A percentile compares a stretch with the other conserved stretches of the same genome.
These are phyloP conservation scores for Salix brachista DNA, from an alignment of 345 rosid genomes.

Conservation along the genomic window DNA sequence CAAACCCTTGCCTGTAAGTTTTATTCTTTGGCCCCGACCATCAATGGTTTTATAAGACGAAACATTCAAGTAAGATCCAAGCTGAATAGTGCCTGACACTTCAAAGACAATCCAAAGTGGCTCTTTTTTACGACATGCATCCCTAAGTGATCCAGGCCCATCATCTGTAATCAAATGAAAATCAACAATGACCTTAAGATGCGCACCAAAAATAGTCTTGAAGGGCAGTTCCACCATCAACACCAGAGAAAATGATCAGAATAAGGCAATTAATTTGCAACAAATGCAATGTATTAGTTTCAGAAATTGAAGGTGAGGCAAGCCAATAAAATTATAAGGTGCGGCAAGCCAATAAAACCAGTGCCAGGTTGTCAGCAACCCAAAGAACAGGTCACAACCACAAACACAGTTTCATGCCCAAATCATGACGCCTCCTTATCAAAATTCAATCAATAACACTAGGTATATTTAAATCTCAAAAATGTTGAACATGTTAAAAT, in stretches of 20 bases:
- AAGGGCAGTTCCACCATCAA: background rate
- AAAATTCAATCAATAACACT: constrained; percentile 1
- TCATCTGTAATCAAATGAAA: constrained; percentile 51
- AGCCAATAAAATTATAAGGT: background rate
- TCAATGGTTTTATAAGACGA: constrained; percentile 92
- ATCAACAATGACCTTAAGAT: background rate
- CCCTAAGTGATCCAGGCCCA: constrained; percentile 82
- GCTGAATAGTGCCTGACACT: constrained; percentile 70
- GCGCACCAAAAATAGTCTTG: background rate
- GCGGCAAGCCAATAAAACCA: background rate
- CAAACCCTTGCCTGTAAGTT: constrained; percentile 83
- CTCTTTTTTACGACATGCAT: constrained; percentile 70
- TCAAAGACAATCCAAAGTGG: constrained; percentile 90
- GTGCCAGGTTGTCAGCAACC: background rate
- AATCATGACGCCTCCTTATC: background rate
- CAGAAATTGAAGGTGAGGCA: background rate
- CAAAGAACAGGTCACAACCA: background rate
- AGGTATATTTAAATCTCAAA: background rate
- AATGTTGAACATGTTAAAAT: background rate
- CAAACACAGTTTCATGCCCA: background rate
- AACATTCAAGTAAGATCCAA: constrained; percentile 53
- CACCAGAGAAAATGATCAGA: background rate
- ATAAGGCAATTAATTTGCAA: background rate
- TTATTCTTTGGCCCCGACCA: constrained; percentile 84
- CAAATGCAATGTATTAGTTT: background rate